These are phyloP conservation scores for Pholiota conissans DNA, from an alignment of 768 basidiomycete species.

Conservation along the genomic window DNA sequence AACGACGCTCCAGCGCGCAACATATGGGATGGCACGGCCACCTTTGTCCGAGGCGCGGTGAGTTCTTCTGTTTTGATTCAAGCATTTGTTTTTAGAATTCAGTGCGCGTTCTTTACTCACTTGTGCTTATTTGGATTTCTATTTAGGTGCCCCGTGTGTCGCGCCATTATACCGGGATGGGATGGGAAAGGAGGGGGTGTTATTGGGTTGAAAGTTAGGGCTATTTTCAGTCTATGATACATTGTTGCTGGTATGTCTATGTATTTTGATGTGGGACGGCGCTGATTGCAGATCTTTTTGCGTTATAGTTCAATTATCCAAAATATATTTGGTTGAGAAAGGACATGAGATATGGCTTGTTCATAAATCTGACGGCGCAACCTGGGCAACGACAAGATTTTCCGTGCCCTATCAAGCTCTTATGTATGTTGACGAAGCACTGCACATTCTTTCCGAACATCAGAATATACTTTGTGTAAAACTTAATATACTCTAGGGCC, in stretches of 20 bases:
- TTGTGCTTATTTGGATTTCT: not conserved
- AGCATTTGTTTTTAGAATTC: too few species aligned
- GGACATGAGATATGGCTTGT: too few species aligned
- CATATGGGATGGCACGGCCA: conserved; percentile 21
- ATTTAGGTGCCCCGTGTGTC: conserved; percentile 67
- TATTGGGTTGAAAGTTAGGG: conserved; percentile 54
- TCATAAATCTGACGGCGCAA: too few species aligned
- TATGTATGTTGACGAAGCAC: too few species aligned
- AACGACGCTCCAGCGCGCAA: conserved; percentile 52
- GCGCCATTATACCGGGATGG: conserved; percentile 66
- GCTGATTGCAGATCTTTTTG: not conserved
- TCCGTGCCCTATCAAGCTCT: too few species aligned
- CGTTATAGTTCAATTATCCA: not conserved
- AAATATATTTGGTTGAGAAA: too few species aligned
- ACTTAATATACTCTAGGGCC: too few species aligned
- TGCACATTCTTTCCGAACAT: too few species aligned
- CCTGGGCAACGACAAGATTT: too few species aligned
- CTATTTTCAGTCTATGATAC: conserved; percentile 38
- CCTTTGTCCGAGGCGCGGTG: conserved; percentile 38
- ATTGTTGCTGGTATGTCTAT: not conserved
- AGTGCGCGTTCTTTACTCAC: too few species aligned
- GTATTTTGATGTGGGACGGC: not conserved
- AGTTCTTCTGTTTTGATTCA: conserved; percentile 15
- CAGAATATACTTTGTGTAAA: too few species aligned
- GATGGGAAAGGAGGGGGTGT: conserved; percentile 72